These are phyloP conservation scores for Malassezia yamatoensis DNA, from an alignment of 1,284 basidiomycete species.

Conservation along the genomic window DNA sequence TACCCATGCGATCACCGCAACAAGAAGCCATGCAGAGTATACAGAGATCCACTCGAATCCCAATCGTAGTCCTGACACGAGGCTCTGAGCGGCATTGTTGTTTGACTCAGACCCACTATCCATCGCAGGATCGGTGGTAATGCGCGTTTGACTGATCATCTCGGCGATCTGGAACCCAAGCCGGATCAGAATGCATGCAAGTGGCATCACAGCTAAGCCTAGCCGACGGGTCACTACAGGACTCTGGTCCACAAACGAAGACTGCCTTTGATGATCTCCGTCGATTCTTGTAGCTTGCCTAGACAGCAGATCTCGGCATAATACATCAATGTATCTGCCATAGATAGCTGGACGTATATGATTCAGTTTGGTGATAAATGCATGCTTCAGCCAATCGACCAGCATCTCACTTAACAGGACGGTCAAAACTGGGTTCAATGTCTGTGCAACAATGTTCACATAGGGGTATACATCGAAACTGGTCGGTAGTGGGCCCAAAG, in stretches of 20 bases:
- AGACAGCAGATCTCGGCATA: constrained; percentile 83
- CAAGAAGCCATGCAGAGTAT: not conserved
- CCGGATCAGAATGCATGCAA: constrained; percentile 80
- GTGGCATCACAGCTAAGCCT: constrained; percentile 83
- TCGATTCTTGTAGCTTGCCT: constrained; percentile 52
- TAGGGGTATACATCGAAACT: constrained; percentile 49
- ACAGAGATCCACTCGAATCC: not conserved
- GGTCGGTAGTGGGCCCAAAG: constrained; percentile 57
- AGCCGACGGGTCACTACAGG: constrained; percentile 84
- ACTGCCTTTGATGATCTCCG: constrained; percentile 50
- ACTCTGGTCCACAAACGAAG: constrained; percentile 86
- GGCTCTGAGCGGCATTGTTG: not conserved
- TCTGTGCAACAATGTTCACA: constrained; percentile 61
- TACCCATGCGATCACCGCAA: constrained; percentile 8
- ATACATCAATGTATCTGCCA: constrained; percentile 86
- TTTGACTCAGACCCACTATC: not conserved
- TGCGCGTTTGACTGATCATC: constrained; percentile 53
- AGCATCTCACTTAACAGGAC: constrained; percentile 84
- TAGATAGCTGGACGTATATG: constrained; percentile 84
- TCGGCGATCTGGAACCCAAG: constrained; percentile 62
- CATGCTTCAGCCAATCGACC: constrained; percentile 98
- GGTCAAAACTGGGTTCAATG: constrained; percentile 81
- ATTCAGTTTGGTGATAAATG: constrained; percentile 94
- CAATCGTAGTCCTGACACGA: not conserved
- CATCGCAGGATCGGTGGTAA: not conserved